phyloP scores from a whole-genome alignment of 2,329 filamentous ascomycete species.

The Alternaria sp. region DNA sequence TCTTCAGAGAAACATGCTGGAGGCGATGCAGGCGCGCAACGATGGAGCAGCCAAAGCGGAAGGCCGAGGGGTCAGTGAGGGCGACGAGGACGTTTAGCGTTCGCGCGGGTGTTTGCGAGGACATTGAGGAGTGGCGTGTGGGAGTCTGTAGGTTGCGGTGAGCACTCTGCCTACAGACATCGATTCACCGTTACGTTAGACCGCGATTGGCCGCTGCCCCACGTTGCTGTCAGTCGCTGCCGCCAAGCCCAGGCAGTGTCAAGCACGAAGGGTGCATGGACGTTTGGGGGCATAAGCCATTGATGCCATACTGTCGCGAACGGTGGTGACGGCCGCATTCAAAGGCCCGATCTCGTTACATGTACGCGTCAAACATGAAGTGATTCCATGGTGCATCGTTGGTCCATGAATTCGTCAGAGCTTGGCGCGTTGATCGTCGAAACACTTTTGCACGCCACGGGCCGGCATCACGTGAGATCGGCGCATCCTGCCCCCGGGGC shows the following conservation, averaged over 20 bases:
- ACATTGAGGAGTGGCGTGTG: conserved; percentile 21
- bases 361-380: not conserved
- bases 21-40: conserved; percentile 72
- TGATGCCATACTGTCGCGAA: not conserved
- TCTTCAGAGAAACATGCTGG: conserved; percentile 62
- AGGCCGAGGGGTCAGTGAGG: conserved; percentile 69
- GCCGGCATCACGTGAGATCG: not conserved
- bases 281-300: not conserved
- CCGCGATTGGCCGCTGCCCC: conserved; percentile 30
- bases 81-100: conserved; percentile 64
- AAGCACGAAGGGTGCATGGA: not conserved
- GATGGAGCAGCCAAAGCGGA: conserved; percentile 69
- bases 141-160: conserved; percentile 8
- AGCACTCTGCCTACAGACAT: not conserved
- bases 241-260: not conserved
- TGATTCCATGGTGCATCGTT: not conserved
- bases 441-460: not conserved
- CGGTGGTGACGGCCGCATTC: not conserved
- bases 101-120: conserved; percentile 27
- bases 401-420: not conserved
- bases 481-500: not conserved
- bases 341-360: not conserved
- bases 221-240: conserved; percentile 1
- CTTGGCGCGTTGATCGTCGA: not conserved
- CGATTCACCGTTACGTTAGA: conserved; percentile 18